Evolutionary conservation across 1,139 yeast species (phyloP).

Genomic region (Candida frijolesensis): DNA sequence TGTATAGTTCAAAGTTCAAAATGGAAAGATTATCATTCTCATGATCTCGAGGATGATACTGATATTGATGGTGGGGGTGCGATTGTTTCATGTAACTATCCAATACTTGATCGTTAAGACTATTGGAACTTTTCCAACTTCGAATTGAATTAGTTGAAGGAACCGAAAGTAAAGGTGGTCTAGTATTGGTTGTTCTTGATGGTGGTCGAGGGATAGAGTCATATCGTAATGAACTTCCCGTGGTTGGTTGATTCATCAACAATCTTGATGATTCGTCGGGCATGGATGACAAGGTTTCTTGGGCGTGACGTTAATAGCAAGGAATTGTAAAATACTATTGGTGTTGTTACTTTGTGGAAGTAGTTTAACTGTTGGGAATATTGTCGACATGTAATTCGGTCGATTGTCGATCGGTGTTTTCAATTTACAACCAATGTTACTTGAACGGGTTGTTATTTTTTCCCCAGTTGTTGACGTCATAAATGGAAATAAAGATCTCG

Average conservation of each 20-base stretch:
- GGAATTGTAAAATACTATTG: no score
- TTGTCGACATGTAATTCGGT: no score
- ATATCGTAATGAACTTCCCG: conserved; percentile 6
- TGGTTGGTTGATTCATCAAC: conserved; percentile 7
- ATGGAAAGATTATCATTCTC: conserved; percentile 16
- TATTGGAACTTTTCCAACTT: conserved; percentile 20
- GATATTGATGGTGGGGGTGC: neutral
- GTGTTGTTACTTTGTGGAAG: no score
- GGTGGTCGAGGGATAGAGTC: conserved; percentile 8
- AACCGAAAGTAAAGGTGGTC: conserved; percentile 30
- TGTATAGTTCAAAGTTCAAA: conserved; percentile 12
- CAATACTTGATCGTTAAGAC: conserved; percentile 22
- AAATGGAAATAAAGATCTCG: no score
- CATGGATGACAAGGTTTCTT: conserved; percentile 5
- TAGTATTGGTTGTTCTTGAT: conserved; percentile 4
- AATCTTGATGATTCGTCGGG: conserved; percentile 16
- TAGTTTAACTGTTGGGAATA: no score
- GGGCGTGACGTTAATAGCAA: no score
- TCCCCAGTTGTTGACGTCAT: no score
- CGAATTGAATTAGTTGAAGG: conserved; percentile 29
- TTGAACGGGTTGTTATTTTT: no score
- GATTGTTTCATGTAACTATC: conserved; percentile 17
- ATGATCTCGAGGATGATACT: neutral
- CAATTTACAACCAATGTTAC: no score
- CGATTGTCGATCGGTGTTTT: no score